Evolutionary conservation across 1,284 basidiomycete species (phyloP), one percentile per base, ranked within the genome.

Genomic region (Cystobasidium pallidum): DNA sequence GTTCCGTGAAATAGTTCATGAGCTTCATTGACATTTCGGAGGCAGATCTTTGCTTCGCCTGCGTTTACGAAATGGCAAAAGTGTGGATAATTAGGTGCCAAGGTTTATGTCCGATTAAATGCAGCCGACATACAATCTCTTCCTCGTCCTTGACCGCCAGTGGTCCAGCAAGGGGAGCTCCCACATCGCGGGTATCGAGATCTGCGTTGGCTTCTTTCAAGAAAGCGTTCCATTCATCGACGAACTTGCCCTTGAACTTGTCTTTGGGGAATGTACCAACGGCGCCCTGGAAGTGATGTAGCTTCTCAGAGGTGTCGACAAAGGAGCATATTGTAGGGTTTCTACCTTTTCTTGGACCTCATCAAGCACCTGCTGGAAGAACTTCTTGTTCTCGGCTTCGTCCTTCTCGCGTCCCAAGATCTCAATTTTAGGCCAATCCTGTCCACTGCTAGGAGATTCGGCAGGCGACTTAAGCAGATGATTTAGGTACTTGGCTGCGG

Each of bases 121-220:
- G 1, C 8, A 19, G 15, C 10, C 19, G 36, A 83, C 89, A 75
- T 76, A 93, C 93, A 70, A 94, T 79, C 80, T 98, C 95, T 36
- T 96, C 92, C 17, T 88, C 87, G 77, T 98, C 94, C 81, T 97
- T 98, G 32, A 89, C 86, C 0, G 90, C 88, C 83, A 96, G 88
- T 64, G 93, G 84, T 0, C 88, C 83, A 0, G 92, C 91, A 19
- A 97, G 82, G 0, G 89, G 87, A 1, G 87, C 82, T 0, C 88
- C 84, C 79, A 95, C 89, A 79, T 98, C 94, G 32, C 90, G 83
- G 30, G 88, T 80, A 75, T 94, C 88, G 11, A 92, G 87, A 77
- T 87, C 74, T 62, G 78, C 77, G 28, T 78, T 78, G 52, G 75
- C 76, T 0, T 67, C 74, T 19, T 74, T 39, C n/a, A 78, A 55